Conservation (phyloP, 345 rosid species). For the Populus deltoides region DNA sequence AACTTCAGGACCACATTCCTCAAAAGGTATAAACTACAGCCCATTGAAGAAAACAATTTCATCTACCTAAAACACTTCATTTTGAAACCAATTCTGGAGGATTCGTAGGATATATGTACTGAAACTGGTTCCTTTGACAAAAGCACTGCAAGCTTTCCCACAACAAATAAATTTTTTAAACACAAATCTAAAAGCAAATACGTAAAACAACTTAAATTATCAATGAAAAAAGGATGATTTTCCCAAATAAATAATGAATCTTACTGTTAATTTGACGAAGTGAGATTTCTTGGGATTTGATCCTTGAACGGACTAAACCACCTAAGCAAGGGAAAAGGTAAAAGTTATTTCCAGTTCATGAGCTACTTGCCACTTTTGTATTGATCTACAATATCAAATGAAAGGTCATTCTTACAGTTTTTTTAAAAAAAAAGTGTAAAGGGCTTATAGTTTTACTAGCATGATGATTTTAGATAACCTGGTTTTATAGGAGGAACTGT, state of each 20-base stretch:
- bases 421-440: neutral
- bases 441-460: neutral
- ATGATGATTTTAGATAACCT: neutral
- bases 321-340: neutral
- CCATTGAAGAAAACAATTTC: neutral
- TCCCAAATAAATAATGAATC: neutral
- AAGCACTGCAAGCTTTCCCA: neutral
- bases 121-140: neutral
- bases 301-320: neutral
- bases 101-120: neutral
- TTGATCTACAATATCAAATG: neutral
- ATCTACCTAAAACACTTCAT: neutral
- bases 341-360: neutral
- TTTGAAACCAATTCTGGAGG: neutral
- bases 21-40: neutral
- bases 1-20: neutral
- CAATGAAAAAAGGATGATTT: neutral
- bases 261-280: constrained; percentile 5
- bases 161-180: neutral
- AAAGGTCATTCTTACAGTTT: neutral
- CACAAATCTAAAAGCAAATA: neutral
- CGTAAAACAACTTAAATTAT: neutral
- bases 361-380: too few relatives aligned
- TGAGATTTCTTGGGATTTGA: neutral
- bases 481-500: neutral